A percentile compares a stretch with the other conserved stretches of the same genome.
phyloP scores from a whole-genome alignment of 2,329 filamentous ascomycete species.

The Meredithiella fracta region DNA sequence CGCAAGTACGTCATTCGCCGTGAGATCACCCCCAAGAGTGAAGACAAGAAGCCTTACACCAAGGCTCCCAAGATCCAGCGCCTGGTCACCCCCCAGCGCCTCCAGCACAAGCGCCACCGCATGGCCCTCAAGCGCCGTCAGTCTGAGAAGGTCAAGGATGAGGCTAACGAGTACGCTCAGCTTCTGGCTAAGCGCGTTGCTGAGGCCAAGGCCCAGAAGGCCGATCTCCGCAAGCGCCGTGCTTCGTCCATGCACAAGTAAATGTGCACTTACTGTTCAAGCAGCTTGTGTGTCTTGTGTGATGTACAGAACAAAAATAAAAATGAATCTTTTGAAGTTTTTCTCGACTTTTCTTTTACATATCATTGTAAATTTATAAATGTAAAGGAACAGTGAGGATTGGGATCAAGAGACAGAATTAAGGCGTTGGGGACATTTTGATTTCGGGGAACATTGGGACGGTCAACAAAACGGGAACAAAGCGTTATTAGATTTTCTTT shows the following conservation, averaged over 20 bases:
- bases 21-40: conserved; percentile 90
- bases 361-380: not conserved
- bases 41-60: conserved; percentile 97
- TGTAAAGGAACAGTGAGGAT: not conserved
- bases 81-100: conserved; percentile 96
- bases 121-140: conserved; percentile 96
- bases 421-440: not conserved
- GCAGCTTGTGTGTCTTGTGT: conserved; percentile 6
- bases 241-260: conserved; percentile 92
- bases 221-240: conserved; percentile 89
- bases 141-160: conserved; percentile 93
- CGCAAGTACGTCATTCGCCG: conserved; percentile 99
- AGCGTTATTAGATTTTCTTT: conserved; percentile 1
- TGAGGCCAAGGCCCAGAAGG: conserved; percentile 89
- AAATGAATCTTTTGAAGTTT: conserved; percentile 9
- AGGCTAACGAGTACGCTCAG: conserved; percentile 95
- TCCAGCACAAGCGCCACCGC: conserved; percentile 99
- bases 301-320: conserved; percentile 9
- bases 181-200: conserved; percentile 91
- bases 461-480: not conserved
- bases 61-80: conserved; percentile 99
- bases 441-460: not conserved
- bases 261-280: conserved; percentile 21
- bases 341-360: conserved; percentile 1
- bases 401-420: not conserved